Evolutionary conservation across 2,329 filamentous ascomycete species (phyloP).

Genomic region (Aspergillus clavatus): DNA sequence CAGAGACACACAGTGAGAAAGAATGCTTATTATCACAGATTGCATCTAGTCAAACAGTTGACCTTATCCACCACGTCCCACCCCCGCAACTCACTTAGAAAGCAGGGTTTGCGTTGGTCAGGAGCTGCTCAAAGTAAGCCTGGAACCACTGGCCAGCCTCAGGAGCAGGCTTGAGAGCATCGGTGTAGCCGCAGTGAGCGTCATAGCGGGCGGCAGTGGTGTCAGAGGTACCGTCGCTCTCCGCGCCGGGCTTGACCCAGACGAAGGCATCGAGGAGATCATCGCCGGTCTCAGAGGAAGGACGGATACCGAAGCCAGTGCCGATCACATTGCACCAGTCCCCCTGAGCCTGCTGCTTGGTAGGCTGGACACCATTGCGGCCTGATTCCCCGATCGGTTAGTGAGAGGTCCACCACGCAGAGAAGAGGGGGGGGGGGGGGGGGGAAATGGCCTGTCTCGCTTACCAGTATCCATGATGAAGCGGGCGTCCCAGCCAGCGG

Average conservation of each 20-base stretch:
- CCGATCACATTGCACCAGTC: conserved; percentile 65
- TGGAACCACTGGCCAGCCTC: conserved; percentile 66
- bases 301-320: conserved; percentile 59
- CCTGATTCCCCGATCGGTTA: too few species aligned
- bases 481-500: conserved; percentile 49
- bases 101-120: conserved; percentile 27
- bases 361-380: conserved; percentile 60
- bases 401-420: too few species aligned
- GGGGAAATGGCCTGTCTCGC: conserved; percentile 5
- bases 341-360: conserved; percentile 53
- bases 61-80: not conserved
- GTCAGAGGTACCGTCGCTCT: conserved; percentile 50
- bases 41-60: too few species aligned
- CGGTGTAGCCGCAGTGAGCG: conserved; percentile 49
- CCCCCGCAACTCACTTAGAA: too few species aligned
- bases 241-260: conserved; percentile 65
- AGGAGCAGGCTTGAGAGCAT: conserved; percentile 59
- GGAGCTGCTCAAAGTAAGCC: conserved; percentile 28
- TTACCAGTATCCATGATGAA: conserved; percentile 53
- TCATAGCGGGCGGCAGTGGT: conserved; percentile 50
- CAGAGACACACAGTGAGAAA: too few species aligned
- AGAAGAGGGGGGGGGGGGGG: too few species aligned
- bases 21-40: too few species aligned
- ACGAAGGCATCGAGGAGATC: conserved; percentile 62
- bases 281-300: conserved; percentile 57